Conservation (phyloP, 805 yeast genomes). For the Candida taoyuanica region DNA sequence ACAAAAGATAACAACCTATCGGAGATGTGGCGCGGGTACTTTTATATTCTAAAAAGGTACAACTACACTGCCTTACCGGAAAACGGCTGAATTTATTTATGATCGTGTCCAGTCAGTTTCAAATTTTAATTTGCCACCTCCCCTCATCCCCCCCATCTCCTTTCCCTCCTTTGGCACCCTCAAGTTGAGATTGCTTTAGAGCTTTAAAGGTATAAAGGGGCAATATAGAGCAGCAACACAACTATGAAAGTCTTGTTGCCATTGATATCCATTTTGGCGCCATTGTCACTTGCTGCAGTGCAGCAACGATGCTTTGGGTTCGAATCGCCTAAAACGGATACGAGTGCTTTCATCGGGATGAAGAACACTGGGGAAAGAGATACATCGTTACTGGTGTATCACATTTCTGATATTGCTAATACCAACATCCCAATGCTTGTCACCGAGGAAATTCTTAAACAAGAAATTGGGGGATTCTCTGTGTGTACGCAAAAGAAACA, state of each 20-base stretch:
- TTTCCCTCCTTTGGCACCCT: too few relatives aligned
- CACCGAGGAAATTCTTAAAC: slow-evolving; percentile 2
- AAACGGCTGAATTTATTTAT: too few relatives aligned
- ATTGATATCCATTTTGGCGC: background rate
- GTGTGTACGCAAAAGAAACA: slow-evolving; percentile 13
- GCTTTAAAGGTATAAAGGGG: too few relatives aligned
- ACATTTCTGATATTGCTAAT: slow-evolving; percentile 4
- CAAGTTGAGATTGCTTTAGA: too few relatives aligned
- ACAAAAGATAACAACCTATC: too few relatives aligned
- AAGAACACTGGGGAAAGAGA: slow-evolving; percentile 1
- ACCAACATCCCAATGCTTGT: slow-evolving; percentile 16
- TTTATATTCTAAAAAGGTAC: too few relatives aligned
- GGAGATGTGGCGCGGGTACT: too few relatives aligned
- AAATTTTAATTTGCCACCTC: too few relatives aligned
- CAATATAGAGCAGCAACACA: too few relatives aligned
- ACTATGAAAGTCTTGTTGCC: slow-evolving; percentile 1
- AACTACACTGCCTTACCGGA: too few relatives aligned
- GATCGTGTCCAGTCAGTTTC: too few relatives aligned
- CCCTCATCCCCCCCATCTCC: too few relatives aligned
- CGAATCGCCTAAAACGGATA: slow-evolving; percentile 2
- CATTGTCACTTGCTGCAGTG: slow-evolving; percentile 6
- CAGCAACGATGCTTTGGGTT: slow-evolving; percentile 9
- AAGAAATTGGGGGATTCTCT: slow-evolving; percentile 11
- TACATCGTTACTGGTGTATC: slow-evolving; percentile 13
- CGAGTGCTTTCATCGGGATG: slow-evolving; percentile 1